Percentiles rank a stretch among this genome's conserved stretches.
Evolutionary conservation across 257 asterid species (phyloP).

Genomic region (Solanum appendiculatum): DNA sequence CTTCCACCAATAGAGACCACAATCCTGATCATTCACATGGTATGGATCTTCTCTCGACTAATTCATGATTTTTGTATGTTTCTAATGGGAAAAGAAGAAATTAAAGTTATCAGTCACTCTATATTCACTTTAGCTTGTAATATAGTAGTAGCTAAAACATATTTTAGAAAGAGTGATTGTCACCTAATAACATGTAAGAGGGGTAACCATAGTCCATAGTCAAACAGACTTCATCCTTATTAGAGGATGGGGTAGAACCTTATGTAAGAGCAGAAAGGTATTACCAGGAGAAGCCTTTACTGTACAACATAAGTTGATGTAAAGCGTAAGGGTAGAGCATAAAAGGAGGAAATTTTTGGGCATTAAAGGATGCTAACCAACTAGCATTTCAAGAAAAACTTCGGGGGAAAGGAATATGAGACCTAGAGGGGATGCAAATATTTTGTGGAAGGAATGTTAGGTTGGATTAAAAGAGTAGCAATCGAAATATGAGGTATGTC

Average conservation of each 20-base stretch:
- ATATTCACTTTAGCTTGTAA: not conserved
- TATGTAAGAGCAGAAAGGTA: not conserved
- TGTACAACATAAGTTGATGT: not conserved
- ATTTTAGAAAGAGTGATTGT: not conserved
- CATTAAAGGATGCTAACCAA: not conserved
- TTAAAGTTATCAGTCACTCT: not conserved
- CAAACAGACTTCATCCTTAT: not conserved
- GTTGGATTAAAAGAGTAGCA: not conserved
- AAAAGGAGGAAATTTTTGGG: not conserved
- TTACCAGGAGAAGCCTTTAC: not conserved
- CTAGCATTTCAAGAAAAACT: not conserved
- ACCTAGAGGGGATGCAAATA: not conserved
- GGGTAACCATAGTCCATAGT: not conserved
- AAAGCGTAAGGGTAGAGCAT: not conserved
- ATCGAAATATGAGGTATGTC: not conserved
- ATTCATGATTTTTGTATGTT: not conserved
- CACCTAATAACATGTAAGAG: not conserved
- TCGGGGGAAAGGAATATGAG: no score
- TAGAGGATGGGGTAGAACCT: not conserved
- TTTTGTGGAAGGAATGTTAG: not conserved
- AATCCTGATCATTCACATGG: conserved; percentile 65
- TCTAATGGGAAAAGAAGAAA: not conserved
- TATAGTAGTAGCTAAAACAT: not conserved
- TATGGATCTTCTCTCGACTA: conserved; percentile 24
- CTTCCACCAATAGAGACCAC: conserved; percentile 57